Conservation (phyloP, 176 grass and related monocot genomes). For the Poa annua region DNA sequence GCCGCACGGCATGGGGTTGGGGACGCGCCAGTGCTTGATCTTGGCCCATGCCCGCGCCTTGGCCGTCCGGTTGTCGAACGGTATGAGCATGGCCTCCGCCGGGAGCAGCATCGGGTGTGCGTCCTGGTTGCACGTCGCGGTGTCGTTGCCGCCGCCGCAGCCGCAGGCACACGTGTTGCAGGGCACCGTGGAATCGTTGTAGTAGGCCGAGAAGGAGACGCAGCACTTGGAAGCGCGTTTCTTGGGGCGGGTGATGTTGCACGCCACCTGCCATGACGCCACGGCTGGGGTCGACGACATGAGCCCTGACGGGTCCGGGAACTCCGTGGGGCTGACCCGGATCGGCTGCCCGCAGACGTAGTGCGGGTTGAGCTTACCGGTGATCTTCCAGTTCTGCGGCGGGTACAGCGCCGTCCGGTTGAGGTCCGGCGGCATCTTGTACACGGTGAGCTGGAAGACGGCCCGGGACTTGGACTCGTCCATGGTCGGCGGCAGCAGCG, state of each 20-base stretch:
- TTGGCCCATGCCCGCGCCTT: constrained; percentile 83
- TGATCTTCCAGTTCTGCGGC: constrained; percentile 82
- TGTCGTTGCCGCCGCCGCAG: constrained; percentile 52
- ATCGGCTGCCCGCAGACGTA: constrained; percentile 68
- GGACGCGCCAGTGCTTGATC: constrained; percentile 71
- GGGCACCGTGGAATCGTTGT: constrained; percentile 70
- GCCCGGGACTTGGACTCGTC: constrained; percentile 66
- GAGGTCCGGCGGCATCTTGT: constrained; percentile 90
- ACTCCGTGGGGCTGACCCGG: constrained; percentile 73
- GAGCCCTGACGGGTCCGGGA: constrained; percentile 76
- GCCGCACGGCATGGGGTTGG: constrained; percentile 62
- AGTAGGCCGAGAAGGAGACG: constrained; percentile 88
- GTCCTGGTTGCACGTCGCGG: constrained; percentile 58
- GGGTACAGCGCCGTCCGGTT: constrained; percentile 80
- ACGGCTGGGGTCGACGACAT: constrained; percentile 66
- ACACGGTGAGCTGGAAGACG: constrained; percentile 83
- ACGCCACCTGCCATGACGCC: constrained; percentile 86
- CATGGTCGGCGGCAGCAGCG: constrained; percentile 75
- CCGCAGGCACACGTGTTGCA: constrained; percentile 48
- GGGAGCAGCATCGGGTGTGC: constrained; percentile 59
- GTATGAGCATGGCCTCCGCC: constrained; percentile 74
- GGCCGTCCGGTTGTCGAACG: constrained; percentile 73
- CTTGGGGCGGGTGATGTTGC: constrained; percentile 86
- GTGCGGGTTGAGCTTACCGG: constrained; percentile 71
- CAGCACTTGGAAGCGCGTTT: constrained; percentile 61